phyloP scores from a whole-genome alignment of 2,329 filamentous ascomycete genomes.

The Sporothrix globosa region DNA sequence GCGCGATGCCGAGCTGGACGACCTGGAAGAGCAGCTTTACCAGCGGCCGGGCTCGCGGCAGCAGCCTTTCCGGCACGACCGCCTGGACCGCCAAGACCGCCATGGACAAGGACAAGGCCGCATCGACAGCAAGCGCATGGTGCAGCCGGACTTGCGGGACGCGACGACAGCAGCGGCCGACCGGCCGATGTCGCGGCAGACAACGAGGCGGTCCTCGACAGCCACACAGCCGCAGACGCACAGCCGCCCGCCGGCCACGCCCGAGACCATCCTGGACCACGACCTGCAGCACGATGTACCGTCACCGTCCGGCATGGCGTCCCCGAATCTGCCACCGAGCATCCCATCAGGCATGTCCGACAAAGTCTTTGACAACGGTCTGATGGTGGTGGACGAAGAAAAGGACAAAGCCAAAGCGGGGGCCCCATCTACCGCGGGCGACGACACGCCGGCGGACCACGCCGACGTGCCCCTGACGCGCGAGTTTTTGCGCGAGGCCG shows the following conservation, averaged over 20 bases:
- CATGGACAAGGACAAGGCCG: too few species aligned
- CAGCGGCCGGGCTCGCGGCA: constrained; percentile 23
- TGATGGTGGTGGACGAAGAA: constrained; percentile 34
- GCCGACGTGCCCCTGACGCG: constrained; percentile 32
- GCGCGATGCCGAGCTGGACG: constrained; percentile 14
- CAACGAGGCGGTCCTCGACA: neutral
- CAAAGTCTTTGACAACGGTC: constrained; percentile 26
- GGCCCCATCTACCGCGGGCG: neutral
- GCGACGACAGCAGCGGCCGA: neutral
- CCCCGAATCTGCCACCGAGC: constrained; percentile 12
- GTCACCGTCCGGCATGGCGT: constrained; percentile 3
- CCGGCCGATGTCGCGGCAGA: constrained; percentile 4
- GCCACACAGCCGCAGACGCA: neutral
- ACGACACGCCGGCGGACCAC: constrained; percentile 15
- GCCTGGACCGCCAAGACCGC: neutral
- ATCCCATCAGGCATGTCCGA: constrained; percentile 28
- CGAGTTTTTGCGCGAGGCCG: constrained; percentile 37
- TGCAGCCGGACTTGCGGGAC: neutral
- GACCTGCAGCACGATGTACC: neutral
- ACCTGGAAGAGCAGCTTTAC: constrained; percentile 20
- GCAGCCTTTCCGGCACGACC: neutral
- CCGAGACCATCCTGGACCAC: neutral
- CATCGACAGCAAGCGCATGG: constrained; percentile 16
- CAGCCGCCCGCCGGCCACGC: neutral
- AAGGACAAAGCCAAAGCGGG: neutral